A percentile compares a stretch with the other conserved stretches of the same genome.
Conservation (phyloP, 108 stramenopile genomes). For the Nitzschia palea region DNA sequence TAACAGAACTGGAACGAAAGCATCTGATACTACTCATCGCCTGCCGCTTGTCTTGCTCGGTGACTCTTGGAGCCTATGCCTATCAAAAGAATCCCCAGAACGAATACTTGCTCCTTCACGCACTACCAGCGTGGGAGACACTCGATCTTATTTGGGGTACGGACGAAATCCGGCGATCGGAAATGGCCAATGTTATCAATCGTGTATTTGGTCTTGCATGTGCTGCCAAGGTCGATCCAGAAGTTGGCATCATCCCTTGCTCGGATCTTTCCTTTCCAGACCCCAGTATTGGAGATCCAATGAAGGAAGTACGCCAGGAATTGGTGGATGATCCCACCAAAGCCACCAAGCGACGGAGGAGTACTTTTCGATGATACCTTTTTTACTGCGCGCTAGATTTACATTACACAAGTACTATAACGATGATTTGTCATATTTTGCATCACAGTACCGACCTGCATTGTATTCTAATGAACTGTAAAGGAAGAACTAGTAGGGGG, state of each 20-base stretch:
- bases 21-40: slow-evolving; percentile 73
- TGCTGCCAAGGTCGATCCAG: slow-evolving; percentile 24
- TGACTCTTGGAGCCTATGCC: slow-evolving; percentile 78
- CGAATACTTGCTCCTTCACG: slow-evolving; percentile 82
- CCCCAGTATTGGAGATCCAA: slow-evolving; percentile 57
- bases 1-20: slow-evolving; percentile 63
- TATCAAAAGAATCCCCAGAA: slow-evolving; percentile 81
- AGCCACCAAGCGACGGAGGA: slow-evolving; percentile 14
- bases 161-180: slow-evolving; percentile 37
- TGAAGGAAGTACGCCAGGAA: slow-evolving; percentile 39
- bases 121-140: slow-evolving; percentile 84
- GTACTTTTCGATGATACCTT: slow-evolving; percentile 7
- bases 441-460: no score
- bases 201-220: slow-evolving; percentile 64
- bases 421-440: no score
- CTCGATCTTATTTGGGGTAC: slow-evolving; percentile 75
- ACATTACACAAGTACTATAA: neutral
- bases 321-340: neutral
- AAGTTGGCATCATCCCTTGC: slow-evolving; percentile 41
- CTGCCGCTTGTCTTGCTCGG: slow-evolving; percentile 76
- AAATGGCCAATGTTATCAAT: slow-evolving; percentile 37
- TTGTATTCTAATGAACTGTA: neutral
- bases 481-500: neutral
- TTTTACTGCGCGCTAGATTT: neutral
- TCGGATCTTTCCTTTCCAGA: slow-evolving; percentile 78